Conservation (phyloP, 164 flowering plant genomes). For the Umbellularia californica region DNA sequence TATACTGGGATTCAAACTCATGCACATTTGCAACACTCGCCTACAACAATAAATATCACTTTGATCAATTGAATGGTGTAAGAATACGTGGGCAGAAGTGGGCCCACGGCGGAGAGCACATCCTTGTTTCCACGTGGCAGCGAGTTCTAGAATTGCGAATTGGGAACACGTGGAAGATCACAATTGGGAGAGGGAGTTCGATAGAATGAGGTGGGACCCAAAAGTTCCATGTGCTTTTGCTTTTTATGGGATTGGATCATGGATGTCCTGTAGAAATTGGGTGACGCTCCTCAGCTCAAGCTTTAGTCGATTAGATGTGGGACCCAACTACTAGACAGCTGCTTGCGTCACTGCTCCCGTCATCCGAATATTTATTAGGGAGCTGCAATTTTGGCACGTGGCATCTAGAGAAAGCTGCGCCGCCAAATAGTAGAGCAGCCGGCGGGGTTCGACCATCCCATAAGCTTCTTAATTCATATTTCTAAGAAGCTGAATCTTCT, state of each 20-base stretch:
- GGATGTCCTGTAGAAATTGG: not conserved
- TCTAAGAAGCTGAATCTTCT: no score
- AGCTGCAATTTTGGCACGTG: not conserved
- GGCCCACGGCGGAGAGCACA: not conserved
- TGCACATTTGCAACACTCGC: no score
- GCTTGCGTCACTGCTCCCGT: not conserved
- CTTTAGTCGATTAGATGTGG: constrained; percentile 1
- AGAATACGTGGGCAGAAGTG: no score
- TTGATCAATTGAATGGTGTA: no score
- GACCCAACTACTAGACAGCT: not conserved
- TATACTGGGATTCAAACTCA: no score
- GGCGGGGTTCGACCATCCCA: not conserved
- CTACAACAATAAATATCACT: no score
- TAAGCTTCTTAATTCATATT: no score
- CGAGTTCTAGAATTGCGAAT: not conserved
- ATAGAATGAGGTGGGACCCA: not conserved
- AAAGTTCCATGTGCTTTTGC: not conserved
- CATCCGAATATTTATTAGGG: not conserved
- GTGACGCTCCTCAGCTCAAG: not conserved
- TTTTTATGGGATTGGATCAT: not conserved
- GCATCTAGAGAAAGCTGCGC: not conserved
- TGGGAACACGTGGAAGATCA: not conserved
- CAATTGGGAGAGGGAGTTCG: not conserved
- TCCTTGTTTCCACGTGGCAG: not conserved
- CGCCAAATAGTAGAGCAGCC: not conserved